A percentile compares a stretch with the other conserved stretches of the same genome.
phyloP scores from a whole-genome alignment of 495 filamentous ascomycete genomes.

The Wilcoxina mikolae region DNA sequence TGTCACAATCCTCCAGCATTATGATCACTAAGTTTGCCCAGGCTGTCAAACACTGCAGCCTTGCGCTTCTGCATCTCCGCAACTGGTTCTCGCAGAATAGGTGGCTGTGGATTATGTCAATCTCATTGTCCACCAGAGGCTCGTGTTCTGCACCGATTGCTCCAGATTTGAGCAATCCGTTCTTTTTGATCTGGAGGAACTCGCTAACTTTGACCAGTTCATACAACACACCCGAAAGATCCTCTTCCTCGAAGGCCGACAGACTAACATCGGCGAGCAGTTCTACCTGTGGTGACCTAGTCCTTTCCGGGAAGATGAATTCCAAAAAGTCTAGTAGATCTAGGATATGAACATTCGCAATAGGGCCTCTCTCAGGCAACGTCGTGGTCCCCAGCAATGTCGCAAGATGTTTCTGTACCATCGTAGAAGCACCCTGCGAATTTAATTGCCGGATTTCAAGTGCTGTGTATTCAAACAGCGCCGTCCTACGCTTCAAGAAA shows the following conservation, averaged over 20 bases:
- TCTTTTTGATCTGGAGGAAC: slow-evolving; percentile 41
- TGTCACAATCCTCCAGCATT: slow-evolving; percentile 60
- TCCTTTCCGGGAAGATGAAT: slow-evolving; percentile 42
- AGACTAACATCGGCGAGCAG: slow-evolving; percentile 44
- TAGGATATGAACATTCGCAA: slow-evolving; percentile 59
- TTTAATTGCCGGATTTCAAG: slow-evolving; percentile 69
- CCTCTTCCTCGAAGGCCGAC: slow-evolving; percentile 22
- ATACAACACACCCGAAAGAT: slow-evolving; percentile 16
- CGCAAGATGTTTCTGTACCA: slow-evolving; percentile 63
- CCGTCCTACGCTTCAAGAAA: slow-evolving; percentile 58
- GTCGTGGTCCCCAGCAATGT: slow-evolving; percentile 62
- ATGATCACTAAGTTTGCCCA: slow-evolving; percentile 74
- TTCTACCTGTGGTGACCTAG: slow-evolving; percentile 36
- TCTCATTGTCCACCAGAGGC: slow-evolving; percentile 42
- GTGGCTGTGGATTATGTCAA: slow-evolving; percentile 46
- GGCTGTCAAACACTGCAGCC: slow-evolving; percentile 49
- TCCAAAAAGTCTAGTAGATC: slow-evolving; percentile 88
- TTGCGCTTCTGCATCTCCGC: slow-evolving; percentile 41
- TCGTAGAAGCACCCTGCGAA: slow-evolving; percentile 51
- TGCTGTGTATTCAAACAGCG: slow-evolving; percentile 65
- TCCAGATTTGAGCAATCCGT: slow-evolving; percentile 26
- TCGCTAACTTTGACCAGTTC: slow-evolving; percentile 42
- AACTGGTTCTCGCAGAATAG: slow-evolving; percentile 51
- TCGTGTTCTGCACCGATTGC: slow-evolving; percentile 35
- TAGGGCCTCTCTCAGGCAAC: slow-evolving; percentile 37